Percentiles rank a stretch among this genome's conserved stretches.
phyloP scores from a whole-genome alignment of 768 basidiomycete species.

The Termitomyces sp. region DNA sequence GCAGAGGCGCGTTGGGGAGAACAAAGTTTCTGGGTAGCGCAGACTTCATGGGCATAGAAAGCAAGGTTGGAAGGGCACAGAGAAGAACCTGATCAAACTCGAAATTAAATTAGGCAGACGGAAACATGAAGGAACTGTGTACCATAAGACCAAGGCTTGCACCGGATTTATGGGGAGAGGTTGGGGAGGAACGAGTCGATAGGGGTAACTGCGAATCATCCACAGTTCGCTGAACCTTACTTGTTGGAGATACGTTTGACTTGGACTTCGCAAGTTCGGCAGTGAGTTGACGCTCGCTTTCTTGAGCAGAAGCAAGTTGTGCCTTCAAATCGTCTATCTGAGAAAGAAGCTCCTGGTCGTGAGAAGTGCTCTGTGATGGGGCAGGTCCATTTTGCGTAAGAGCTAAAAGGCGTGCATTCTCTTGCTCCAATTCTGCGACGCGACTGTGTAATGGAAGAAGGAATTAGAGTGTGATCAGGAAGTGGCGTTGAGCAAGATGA shows the following conservation, averaged over 20 bases:
- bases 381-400: conserved; percentile 43
- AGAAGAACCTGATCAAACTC: conserved; percentile 63
- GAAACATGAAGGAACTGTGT: conserved; percentile 17
- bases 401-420: conserved; percentile 69
- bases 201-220: conserved; percentile 55
- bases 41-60: conserved; percentile 62
- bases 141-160: conserved; percentile 75
- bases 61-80: conserved; percentile 71
- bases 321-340: conserved; percentile 67
- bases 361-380: conserved; percentile 19
- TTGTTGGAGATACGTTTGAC: conserved; percentile 20
- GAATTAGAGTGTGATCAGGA: conserved; percentile 7
- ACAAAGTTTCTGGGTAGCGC: conserved; percentile 54
- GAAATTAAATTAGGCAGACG: conserved; percentile 15
- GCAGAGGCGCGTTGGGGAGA: conserved; percentile 41
- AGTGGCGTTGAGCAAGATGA: conserved; percentile 19
- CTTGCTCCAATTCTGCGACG: conserved; percentile 80
- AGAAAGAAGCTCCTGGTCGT: conserved; percentile 41
- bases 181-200: conserved; percentile 35
- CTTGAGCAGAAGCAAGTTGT: conserved; percentile 59
- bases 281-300: conserved; percentile 65
- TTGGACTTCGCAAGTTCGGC: conserved; percentile 49
- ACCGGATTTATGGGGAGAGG: conserved; percentile 54
- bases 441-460: conserved; percentile 48
- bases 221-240: conserved; percentile 64